A percentile compares a stretch with the other conserved stretches of the same genome.
phyloP scores from a whole-genome alignment of 441 rosid genomes.

The Omphalea diandra region DNA sequence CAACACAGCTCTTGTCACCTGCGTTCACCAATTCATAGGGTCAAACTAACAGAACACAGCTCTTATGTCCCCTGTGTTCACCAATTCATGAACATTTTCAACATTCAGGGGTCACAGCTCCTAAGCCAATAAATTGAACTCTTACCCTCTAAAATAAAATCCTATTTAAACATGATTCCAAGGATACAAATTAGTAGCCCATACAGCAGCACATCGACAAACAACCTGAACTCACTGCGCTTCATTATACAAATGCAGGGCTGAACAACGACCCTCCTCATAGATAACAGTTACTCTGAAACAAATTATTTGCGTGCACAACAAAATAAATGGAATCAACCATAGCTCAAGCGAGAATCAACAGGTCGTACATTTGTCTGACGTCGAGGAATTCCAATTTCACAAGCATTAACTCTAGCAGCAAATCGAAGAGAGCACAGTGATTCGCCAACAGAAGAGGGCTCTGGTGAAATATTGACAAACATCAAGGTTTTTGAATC shows the following conservation, averaged over 20 bases:
- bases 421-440: constrained; percentile 95
- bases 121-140: constrained; percentile 13
- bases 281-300: constrained; percentile 6
- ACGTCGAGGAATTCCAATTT: constrained; percentile 87
- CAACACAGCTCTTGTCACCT: constrained; percentile 1
- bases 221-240: constrained; percentile 13
- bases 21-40: background rate
- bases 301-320: constrained; percentile 12
- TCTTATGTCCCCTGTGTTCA: background rate
- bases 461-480: constrained; percentile 91
- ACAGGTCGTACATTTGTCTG: constrained; percentile 47
- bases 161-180: constrained; percentile 15
- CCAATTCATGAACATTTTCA: constrained; percentile 8
- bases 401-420: constrained; percentile 96
- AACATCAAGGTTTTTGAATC: constrained; percentile 97
- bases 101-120: constrained; percentile 2
- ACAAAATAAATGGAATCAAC: constrained; percentile 23
- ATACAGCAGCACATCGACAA: constrained; percentile 10
- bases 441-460: constrained; percentile 82
- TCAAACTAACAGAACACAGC: constrained; percentile 14
- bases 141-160: constrained; percentile 2
- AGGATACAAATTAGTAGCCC: constrained; percentile 27
- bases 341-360: constrained; percentile 66
- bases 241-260: constrained; percentile 4
- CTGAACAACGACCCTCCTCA: constrained; percentile 4